Base-by-base conservation (phyloP, 2,329 filamentous ascomycete genomes). In the Cercospora sp. region DNA sequence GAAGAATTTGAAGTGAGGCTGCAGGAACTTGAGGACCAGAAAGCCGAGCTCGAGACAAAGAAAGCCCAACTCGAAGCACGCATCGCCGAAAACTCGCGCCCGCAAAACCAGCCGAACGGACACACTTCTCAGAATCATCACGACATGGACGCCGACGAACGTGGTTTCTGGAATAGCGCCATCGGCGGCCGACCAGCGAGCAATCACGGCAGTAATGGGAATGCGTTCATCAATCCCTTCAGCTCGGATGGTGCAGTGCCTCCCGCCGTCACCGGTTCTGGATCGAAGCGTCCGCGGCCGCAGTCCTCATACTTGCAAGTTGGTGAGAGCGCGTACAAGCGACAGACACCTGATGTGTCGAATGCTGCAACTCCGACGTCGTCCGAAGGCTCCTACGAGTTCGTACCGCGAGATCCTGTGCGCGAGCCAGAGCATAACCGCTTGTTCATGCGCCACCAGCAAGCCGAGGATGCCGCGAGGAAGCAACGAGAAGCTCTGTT, bases 321-420 rank as follows among this genome's bases (percentile, higher is more conserved):
- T 8, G 59, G 68, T 36, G 70, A 75, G 20, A 71, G 71, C 39
- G 70, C 68, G 1, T 71, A 69, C 3, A 77, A 77, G 68, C 74
- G 76, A 5, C 69, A 65, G 4, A 77, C 75, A 9, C 76, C 76
- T 2, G 74, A 77, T 18, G 71, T 71, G 3, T 74, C 74, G 9
- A 70, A 70, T 58, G 73, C 70, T 9, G 67, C 68, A 9, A 74
- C 73, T 26, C 72, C 75, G n/a, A 69, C 69, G 5, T 75, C 73
- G 4, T 75, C 75, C 6, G 64, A 61, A 28, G 71, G 69, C 13
- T 75, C 75, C 6, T 70, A 69, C 58, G 74, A 75, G 30, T 51
- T 69, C 4, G 60, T 72, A 28, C 64, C 70, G 26, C 67, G 64
- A 48, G 63, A 67, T n/a, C 20, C 64, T 16, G 62, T 39, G n/a